Evolutionary conservation across 148 eudicot genomes (phyloP).

Genomic region (Fallopia convolvulus): DNA sequence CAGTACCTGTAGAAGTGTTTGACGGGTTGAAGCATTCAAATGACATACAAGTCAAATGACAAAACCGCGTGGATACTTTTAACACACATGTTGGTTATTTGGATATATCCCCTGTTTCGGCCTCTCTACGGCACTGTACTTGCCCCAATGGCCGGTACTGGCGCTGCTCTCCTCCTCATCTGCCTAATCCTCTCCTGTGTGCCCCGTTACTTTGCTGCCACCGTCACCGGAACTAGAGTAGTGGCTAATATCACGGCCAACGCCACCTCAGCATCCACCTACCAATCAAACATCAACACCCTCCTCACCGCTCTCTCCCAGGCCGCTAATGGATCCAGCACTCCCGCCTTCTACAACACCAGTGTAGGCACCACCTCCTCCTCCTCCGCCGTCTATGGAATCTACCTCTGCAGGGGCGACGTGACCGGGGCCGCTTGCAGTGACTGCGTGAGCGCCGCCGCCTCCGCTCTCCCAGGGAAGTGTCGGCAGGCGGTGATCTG

Average conservation of each 20-base stretch:
- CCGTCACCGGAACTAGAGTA: neutral
- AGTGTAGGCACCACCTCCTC: neutral
- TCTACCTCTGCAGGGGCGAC: constrained; percentile 29
- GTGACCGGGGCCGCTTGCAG: constrained; percentile 1
- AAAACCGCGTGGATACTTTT: neutral
- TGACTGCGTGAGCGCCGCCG: constrained; percentile 22
- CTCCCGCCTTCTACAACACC: neutral
- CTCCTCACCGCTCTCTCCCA: neutral
- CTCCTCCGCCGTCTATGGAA: constrained; percentile 15
- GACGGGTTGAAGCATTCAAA: neutral
- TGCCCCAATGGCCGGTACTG: neutral
- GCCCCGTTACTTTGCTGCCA: neutral
- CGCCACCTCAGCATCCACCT: neutral
- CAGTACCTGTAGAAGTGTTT: neutral
- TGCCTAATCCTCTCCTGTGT: neutral
- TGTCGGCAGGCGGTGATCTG: constrained; percentile 37
- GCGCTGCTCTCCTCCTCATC: neutral
- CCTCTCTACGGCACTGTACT: neutral
- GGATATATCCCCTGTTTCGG: neutral
- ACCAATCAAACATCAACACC: neutral
- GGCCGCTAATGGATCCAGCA: neutral
- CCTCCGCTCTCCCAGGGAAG: neutral
- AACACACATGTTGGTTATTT: neutral
- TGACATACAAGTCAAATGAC: neutral
- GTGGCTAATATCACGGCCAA: neutral